Evolutionary conservation across 495 filamentous ascomycete species (phyloP), one percentile per base, ranked within the genome.

Genomic region (Lindgomyces ingoldianus): DNA sequence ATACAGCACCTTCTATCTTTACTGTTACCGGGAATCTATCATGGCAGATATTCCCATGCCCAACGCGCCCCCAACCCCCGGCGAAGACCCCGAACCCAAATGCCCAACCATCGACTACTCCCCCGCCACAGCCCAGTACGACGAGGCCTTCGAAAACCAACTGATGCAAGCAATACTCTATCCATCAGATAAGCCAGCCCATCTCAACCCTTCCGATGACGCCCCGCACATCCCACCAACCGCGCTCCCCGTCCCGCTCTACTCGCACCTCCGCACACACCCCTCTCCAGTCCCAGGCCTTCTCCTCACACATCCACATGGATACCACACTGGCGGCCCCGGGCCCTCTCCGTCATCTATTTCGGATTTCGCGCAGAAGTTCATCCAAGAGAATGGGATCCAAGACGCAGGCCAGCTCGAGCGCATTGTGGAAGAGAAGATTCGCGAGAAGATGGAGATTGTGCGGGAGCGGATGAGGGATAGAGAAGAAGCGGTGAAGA

Each of bases 271-370:
- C 8, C 71, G 76, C 42, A 73, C 62, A 18, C 72, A 73, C 60
- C 63, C 69, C 30, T 67, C 62, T 27, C 64, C 69, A 19, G 56
- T 78, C 44, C 63, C 76, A 1, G 73, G 71, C 18, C 42, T 78
- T 14, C 67, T 49, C 16, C 69, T 76, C 33, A 78, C 76, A 2
- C 76, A 78, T 44, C 68, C 68, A 14, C 56, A 62, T 21, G 76
- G 76, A 21, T 72, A 66, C 44, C 53, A 72, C 39, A 72, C 74
- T 19, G 76, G 76, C 53, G 76, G 76, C 3, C 74, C 74, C 12
- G 69, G 70, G 9, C 70, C 74, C 11, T 51, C 74, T 2, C 54
- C 70, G 2, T 44, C 68, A 16, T 62, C 70, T 10, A 45, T 57
- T 3, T 22, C 25, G 29, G 73, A 64, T 14, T 77, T 70, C 45